Evolutionary conservation across 345 rosid species (phyloP), one percentile per base, ranked within the genome.

Genomic region (Stellera chamaejasme): DNA sequence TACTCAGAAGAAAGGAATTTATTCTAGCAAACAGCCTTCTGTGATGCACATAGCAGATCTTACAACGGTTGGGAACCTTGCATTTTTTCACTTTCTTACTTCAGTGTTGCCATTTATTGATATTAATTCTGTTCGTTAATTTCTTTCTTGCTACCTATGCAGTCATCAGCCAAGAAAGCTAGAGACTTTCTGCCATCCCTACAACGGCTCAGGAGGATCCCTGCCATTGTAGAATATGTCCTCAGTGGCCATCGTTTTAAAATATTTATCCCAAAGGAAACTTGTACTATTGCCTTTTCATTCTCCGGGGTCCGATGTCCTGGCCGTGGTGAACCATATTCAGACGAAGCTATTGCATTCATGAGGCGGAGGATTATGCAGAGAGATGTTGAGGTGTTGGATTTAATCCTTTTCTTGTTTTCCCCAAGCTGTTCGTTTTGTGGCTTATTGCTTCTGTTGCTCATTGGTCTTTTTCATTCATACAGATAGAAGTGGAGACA

Each of bases 231-330:
- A 66, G 99, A 94, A 64, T 90, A 94, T 66, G 99, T 90, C 28
- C 81, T 94, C 27, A 94, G 99, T 27, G 99, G 99, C 64, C 99
- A 94, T 70, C 97, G 99, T 47, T 94, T 80, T 74, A 94, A 90
- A 75, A 79, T 94, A 59, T 72, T 83, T 75, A 79, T 90, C 73
- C 95, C 97, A 1, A 94, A 85, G 79, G 97, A 87, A 70, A 80
- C 93, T 15, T 94, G 97, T 70, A 85, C 95, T 68, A 78, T 94
- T 69, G 99, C 99, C 65, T 90, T 94, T 54, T 78, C 99, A 44
- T 85, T 94, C 72, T 94, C 99, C 65, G 99, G 99, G 52, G 96
- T 94, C 60, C 83, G 99, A 64, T 94, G 99, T 62, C 95, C 97
- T 63, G 99, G 95, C 47, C 90, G 97, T 50, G 88, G 69, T 11